These are phyloP conservation scores for Eremochloa ophiuroides DNA, from an alignment of 176 grass and related monocot species.

Conservation along the genomic window DNA sequence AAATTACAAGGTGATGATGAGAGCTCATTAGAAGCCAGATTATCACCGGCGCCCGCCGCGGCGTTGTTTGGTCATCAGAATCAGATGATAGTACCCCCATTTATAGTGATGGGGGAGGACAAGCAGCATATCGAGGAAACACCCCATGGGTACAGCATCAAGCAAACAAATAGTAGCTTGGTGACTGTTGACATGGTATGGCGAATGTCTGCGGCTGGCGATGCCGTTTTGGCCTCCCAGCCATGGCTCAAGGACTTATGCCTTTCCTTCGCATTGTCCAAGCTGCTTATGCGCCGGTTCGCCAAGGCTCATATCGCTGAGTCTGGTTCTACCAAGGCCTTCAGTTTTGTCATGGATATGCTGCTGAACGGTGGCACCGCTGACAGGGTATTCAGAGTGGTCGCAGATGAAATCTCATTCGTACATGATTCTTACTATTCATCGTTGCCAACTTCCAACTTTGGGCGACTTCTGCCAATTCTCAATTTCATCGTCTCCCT, in stretches of 20 bases:
- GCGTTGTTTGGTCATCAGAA: too few relatives aligned
- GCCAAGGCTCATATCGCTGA: not conserved
- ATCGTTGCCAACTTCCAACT: too few relatives aligned
- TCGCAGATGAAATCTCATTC: too few relatives aligned
- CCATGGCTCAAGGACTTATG: not conserved
- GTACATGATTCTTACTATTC: too few relatives aligned
- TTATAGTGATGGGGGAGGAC: slow-evolving; percentile 21
- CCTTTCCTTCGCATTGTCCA: not conserved
- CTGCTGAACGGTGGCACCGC: too few relatives aligned
- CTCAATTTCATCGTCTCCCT: not conserved
- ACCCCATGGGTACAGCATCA: not conserved
- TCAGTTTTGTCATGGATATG: too few relatives aligned
- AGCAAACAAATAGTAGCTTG: not conserved
- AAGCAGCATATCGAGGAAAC: not conserved
- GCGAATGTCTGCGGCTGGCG: not conserved
- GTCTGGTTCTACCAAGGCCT: not conserved
- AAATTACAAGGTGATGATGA: not conserved
- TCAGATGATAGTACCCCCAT: not conserved
- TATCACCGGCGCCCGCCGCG: too few relatives aligned
- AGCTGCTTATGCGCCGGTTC: not conserved
- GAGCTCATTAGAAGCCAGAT: too few relatives aligned
- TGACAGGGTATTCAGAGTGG: too few relatives aligned
- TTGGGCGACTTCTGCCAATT: not conserved
- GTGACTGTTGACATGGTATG: not conserved
- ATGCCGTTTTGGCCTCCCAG: not conserved